Evolutionary conservation across 2,329 filamentous ascomycete genomes (phyloP).

Genomic region (Teratosphaeria epicoccoides): DNA sequence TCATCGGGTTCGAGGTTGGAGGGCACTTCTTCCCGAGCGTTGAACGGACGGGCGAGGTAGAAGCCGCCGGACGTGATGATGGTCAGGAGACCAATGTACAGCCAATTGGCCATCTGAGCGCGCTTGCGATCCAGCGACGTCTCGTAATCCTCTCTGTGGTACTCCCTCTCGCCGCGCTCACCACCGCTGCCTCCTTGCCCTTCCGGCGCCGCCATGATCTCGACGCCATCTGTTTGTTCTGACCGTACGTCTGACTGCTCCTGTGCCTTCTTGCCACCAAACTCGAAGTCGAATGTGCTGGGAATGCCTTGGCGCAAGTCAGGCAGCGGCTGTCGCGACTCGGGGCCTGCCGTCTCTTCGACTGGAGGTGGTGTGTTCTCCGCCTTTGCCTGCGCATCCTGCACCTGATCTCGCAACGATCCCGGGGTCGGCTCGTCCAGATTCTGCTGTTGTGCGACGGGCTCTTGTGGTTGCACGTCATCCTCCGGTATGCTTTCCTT

Average conservation of each 20-base stretch:
- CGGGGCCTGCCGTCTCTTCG: slow-evolving; percentile 6
- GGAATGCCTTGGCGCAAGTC: slow-evolving; percentile 92
- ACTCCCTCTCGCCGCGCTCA: slow-evolving; percentile 52
- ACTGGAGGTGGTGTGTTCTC: slow-evolving; percentile 17
- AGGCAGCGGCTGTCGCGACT: slow-evolving; percentile 52
- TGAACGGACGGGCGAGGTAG: slow-evolving; percentile 82
- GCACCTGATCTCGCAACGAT: slow-evolving; percentile 14
- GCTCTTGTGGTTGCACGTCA: slow-evolving; percentile 13
- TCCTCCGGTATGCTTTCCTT: slow-evolving; percentile 12
- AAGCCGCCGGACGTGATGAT: slow-evolving; percentile 48
- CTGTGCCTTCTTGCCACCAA: slow-evolving; percentile 34
- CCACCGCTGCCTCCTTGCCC: slow-evolving; percentile 24
- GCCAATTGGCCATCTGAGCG: slow-evolving; percentile 62
- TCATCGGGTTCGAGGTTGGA: slow-evolving; percentile 49
- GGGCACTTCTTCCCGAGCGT: slow-evolving; percentile 56
- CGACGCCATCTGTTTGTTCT: slow-evolving; percentile 24
- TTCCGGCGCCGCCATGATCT: slow-evolving; percentile 18
- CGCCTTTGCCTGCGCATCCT: slow-evolving; percentile 15
- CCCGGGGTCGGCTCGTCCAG: slow-evolving; percentile 21
- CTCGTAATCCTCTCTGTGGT: slow-evolving; percentile 71
- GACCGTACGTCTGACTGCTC: slow-evolving; percentile 10
- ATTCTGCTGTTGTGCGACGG: slow-evolving; percentile 20
- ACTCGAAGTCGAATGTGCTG: slow-evolving; percentile 75
- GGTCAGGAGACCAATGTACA: slow-evolving; percentile 53
- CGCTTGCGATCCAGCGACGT: slow-evolving; percentile 82